Evolutionary conservation across 2,329 filamentous ascomycete genomes (phyloP), one percentile per base, ranked within the genome.

Genomic region (Paraphoma sp.): DNA sequence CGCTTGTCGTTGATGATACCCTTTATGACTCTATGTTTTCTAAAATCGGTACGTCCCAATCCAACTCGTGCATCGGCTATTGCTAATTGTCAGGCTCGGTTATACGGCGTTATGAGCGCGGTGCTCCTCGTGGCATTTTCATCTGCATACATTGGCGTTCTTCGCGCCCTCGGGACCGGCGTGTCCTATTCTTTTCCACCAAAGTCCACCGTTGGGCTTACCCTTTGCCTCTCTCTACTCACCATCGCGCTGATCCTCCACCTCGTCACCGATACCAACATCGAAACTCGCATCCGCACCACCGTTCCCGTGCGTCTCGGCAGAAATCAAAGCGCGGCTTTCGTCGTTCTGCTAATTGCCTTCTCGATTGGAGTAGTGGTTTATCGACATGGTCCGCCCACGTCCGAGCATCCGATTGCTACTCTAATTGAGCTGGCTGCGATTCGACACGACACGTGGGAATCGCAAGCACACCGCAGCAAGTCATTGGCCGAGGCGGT

Each of bases 351-450:
- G 4, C 64, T 84, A 1, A 73, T 83, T 44, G 67, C 77, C n/a
- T 67, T 75, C 23, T 68, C 63, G 8, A 56, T 71, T 8, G 65
- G 66, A 45, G 64, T 72, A 5, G 55, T 68, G 9, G 40, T 72
- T 52, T 82, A 60, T 77, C 78, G 56, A 47, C 71, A 78, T 29
- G 73, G 77, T 30, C 79, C 80, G 51, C 77, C 75, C 18, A 73
- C 74, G 16, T 62, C 75, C 16, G 77, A 78, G 38, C 85, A 87
- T 65, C 84, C 86, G 0, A 86, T 87, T 48, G 81, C 85, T 50
- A 67, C 79, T 36, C 76, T 87, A 16, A 83, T 87, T 29, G 79
- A 82, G 45, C 73, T 82, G 16, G 84, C 81, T 14, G 76, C 78
- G 47, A 57, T 73, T 2, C 75, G 79, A 44, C 83, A 86, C 60